phyloP scores from a whole-genome alignment of 495 filamentous ascomycete species.

The Pyrenula massariospora region DNA sequence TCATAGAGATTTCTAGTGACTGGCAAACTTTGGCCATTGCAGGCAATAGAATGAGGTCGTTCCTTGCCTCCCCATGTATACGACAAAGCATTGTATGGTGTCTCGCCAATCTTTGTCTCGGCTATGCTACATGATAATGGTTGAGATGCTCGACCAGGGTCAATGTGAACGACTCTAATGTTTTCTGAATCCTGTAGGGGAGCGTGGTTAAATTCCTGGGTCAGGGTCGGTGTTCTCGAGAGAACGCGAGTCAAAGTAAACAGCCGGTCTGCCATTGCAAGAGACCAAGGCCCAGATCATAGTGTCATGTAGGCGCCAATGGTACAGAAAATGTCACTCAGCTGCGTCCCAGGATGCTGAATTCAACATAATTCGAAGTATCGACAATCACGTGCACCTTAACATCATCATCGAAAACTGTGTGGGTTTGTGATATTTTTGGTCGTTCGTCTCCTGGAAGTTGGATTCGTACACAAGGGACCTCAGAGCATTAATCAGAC shows the following conservation, averaged over 20 bases:
- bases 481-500: too few relatives aligned
- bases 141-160: neutral
- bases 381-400: too few relatives aligned
- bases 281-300: too few relatives aligned
- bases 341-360: too few relatives aligned
- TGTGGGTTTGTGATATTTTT: too few relatives aligned
- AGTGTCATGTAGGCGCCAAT: too few relatives aligned
- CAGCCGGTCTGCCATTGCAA: neutral
- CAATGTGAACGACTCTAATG: neutral
- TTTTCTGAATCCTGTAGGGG: neutral
- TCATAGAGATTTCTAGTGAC: neutral
- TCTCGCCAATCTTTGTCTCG: neutral
- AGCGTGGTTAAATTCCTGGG: neutral
- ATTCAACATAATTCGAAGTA: too few relatives aligned
- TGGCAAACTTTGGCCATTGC: neutral
- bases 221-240: neutral
- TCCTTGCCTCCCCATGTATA: neutral
- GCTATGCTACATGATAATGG: neutral
- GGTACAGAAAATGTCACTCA: too few relatives aligned
- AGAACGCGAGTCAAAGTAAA: neutral
- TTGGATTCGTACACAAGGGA: too few relatives aligned
- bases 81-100: neutral
- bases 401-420: too few relatives aligned
- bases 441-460: too few relatives aligned
- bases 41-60: neutral